These are phyloP conservation scores for Mycena haematopus DNA, from an alignment of 768 basidiomycete species.

Conservation along the genomic window DNA sequence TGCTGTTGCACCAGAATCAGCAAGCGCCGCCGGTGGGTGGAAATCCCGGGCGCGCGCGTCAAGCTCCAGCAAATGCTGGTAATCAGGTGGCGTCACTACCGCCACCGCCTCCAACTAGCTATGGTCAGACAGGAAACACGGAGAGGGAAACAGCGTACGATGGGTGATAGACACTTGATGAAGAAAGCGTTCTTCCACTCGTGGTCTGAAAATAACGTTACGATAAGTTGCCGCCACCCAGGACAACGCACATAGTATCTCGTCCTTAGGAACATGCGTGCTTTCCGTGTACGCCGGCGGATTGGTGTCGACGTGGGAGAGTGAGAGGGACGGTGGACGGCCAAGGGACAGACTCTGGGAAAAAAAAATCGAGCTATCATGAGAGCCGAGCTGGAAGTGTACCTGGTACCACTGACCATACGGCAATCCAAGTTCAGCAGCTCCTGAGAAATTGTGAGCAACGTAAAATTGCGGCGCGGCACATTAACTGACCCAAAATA, in stretches of 20 bases:
- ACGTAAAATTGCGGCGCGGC: not conserved
- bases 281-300: constrained; percentile 43
- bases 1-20: constrained; percentile 44
- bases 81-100: constrained; percentile 57
- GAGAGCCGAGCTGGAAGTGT: constrained; percentile 1
- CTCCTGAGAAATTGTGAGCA: constrained; percentile 42
- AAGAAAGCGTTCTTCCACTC: constrained; percentile 77
- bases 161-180: constrained; percentile 64
- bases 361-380: not conserved
- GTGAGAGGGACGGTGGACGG: constrained; percentile 70
- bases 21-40: constrained; percentile 55
- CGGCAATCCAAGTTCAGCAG: constrained; percentile 74
- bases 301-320: constrained; percentile 69
- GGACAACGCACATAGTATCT: constrained; percentile 53
- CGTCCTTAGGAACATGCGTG: constrained; percentile 52
- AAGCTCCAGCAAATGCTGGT: constrained; percentile 56
- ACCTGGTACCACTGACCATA: constrained; percentile 49
- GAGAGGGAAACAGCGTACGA: constrained; percentile 30
- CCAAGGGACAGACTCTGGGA: constrained; percentile 74
- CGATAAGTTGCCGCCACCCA: not conserved
- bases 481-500: constrained; percentile 59
- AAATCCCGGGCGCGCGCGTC: constrained; percentile 65
- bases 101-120: constrained; percentile 56
- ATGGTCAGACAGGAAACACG: too few relatives aligned
- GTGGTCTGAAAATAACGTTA: constrained; percentile 52